Evolutionary conservation across 2,329 filamentous ascomycete species (phyloP).

Genomic region (Chlorencoelia australis): DNA sequence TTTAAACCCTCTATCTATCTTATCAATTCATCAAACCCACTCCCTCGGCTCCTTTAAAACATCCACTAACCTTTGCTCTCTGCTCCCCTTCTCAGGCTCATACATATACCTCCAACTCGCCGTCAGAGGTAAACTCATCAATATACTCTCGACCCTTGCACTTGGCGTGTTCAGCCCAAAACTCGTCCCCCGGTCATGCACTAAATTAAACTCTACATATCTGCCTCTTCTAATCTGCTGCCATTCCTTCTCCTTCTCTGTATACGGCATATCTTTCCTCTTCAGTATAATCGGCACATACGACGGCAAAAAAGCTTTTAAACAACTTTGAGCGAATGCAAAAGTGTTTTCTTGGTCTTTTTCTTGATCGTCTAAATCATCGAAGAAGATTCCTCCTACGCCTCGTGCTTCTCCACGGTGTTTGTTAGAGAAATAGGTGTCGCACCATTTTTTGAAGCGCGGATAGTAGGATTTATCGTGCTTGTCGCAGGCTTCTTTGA

Average conservation of each 20-base stretch:
- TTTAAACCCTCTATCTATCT: neutral
- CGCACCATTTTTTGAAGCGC: constrained; percentile 96
- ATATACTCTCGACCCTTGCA: constrained; percentile 85
- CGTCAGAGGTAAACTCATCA: constrained; percentile 92
- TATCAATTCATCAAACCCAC: constrained; percentile 43
- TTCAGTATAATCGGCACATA: constrained; percentile 84
- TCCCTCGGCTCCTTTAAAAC: constrained; percentile 55
- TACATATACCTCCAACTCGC: constrained; percentile 97
- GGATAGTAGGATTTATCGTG: constrained; percentile 90
- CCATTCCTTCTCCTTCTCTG: constrained; percentile 82
- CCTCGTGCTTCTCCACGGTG: constrained; percentile 82
- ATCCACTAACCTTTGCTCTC: constrained; percentile 73
- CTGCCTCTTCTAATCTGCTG: constrained; percentile 89
- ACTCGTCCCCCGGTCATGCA: constrained; percentile 89
- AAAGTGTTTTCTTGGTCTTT: constrained; percentile 86
- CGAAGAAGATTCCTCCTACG: constrained; percentile 95
- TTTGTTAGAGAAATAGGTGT: constrained; percentile 92
- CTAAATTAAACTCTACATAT: constrained; percentile 97
- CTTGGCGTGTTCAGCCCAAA: constrained; percentile 92
- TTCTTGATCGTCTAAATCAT: constrained; percentile 82
- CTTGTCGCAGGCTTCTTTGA: constrained; percentile 87
- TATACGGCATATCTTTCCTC: constrained; percentile 87
- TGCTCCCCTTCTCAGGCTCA: constrained; percentile 60
- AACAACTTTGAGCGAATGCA: constrained; percentile 74
- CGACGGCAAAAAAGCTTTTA: constrained; percentile 78